Base-by-base conservation (phyloP, 2,329 filamentous ascomycete genomes). In the Seiridium unicorne region DNA sequence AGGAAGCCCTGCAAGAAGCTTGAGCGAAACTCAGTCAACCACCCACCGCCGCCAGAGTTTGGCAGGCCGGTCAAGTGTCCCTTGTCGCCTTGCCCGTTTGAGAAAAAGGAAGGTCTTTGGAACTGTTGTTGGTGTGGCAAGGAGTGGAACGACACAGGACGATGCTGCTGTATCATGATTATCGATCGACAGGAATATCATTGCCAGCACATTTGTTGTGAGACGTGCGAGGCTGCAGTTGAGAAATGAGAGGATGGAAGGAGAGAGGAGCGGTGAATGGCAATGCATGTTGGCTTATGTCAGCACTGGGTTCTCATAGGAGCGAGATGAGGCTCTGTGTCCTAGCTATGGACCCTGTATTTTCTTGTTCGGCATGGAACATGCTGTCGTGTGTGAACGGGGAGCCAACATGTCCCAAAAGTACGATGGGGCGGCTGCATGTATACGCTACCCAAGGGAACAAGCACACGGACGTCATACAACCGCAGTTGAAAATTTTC, bases 71-170 rank as follows among this genome's bases (percentile, higher is more conserved):
- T 77, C 53, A 75, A 76, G 61, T 84, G 81, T 63, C 79, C 80
- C 49, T 68, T 83, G 59, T 64, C 75, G 6, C 72, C 73, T 55
- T 84, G 82, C 58, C 80, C 82, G 6, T 84, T 81, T 64, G 80
- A 82, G 70, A 70, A 72, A 53, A 77, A 78, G 60, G 77, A 80
- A 60, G 74, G 81, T 38, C 76, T 70, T 63, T 84, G 82, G 82
- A 81, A 82, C 69, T 84, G 81, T 70, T 84, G 81, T 69, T 84
- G 80, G 81, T 84, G 81, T 60, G 81, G 81, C 35, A 83, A 83
- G 65, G 73, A 74, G n/a, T 78, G 78, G 74, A 84, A 84, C 65
- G 74, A 75, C 49, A 71, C 72, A 34, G 81, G 81, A 4, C 76
- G 81, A 34, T 84, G 81, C 70, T 76, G 76, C 63, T 82, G 80